Conservation (phyloP, 1,284 basidiomycete species). For the Mycosarcoma mackinlayi region DNA sequence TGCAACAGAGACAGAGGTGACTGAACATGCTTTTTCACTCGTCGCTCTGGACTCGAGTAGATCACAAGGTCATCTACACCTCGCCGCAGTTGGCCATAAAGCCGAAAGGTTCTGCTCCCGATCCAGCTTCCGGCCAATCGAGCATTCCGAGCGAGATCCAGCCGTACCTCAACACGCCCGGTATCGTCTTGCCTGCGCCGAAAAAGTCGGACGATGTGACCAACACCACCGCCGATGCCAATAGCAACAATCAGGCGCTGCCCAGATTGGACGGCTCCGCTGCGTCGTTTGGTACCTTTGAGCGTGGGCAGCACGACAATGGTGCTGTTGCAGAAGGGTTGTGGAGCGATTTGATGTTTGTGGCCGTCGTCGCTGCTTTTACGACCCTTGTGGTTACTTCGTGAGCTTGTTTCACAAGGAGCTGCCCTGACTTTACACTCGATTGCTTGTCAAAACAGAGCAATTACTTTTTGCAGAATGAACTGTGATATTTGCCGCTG, state of each 20-base stretch:
- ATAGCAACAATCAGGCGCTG: conserved; percentile 9
- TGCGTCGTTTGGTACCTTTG: conserved; percentile 13
- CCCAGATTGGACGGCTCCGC: conserved; percentile 17
- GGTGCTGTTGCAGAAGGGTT: not conserved
- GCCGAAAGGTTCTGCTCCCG: conserved; percentile 22
- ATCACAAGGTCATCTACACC: conserved; percentile 25
- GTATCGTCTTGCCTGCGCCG: conserved; percentile 20
- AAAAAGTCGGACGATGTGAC: conserved; percentile 4
- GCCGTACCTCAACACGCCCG: conserved; percentile 21
- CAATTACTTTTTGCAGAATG: too few species aligned
- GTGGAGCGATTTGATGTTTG: conserved; percentile 9
- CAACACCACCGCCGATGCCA: conserved; percentile 13
- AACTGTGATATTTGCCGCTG: too few species aligned
- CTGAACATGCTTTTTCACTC: too few species aligned
- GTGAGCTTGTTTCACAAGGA: not conserved
- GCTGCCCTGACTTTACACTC: too few species aligned
- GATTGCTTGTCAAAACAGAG: too few species aligned
- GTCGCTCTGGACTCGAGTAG: conserved; percentile 2
- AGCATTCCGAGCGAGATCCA: conserved; percentile 18
- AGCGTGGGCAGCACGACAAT: not conserved
- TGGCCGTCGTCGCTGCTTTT: conserved; percentile 18
- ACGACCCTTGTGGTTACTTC: conserved; percentile 18
- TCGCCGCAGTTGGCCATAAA: conserved; percentile 27
- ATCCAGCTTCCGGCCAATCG: conserved; percentile 23
- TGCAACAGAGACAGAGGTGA: not conserved